These are phyloP conservation scores for Aegilops umbellulata DNA, from an alignment of 176 grass and related monocot species.

Conservation along the genomic window DNA sequence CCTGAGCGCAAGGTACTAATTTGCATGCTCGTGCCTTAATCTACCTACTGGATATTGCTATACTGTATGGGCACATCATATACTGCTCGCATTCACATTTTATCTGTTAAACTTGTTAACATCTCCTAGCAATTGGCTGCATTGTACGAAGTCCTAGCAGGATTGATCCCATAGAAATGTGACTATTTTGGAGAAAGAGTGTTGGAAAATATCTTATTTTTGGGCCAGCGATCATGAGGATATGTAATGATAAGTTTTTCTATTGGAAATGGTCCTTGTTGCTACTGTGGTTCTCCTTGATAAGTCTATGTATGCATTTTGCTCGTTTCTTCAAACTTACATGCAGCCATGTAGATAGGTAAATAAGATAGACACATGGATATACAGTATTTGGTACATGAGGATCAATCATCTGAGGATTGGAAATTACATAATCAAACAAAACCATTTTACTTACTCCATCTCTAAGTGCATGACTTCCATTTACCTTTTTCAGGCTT, in stretches of 20 bases:
- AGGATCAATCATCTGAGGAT: neutral
- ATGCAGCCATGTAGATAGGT: neutral
- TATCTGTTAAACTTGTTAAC: neutral
- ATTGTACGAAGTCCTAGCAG: neutral
- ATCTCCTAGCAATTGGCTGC: neutral
- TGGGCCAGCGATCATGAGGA: neutral
- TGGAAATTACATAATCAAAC: neutral
- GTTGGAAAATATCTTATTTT: neutral
- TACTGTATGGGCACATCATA: neutral
- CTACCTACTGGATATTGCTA: conserved; percentile 4
- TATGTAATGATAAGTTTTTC: neutral
- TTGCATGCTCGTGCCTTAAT: neutral
- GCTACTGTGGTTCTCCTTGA: neutral
- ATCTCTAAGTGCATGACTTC: neutral
- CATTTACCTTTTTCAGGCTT: conserved; percentile 47
- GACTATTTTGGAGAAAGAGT: neutral
- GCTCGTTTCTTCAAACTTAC: neutral
- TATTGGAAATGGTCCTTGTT: neutral
- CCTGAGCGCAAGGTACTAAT: conserved; percentile 70
- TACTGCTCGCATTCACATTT: neutral
- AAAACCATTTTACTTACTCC: neutral
- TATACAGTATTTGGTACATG: neutral
- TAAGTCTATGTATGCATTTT: neutral
- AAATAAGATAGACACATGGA: neutral
- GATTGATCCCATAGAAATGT: neutral